Percentiles rank a stretch among this genome's conserved stretches.
These are phyloP conservation scores for Pigoraptor vietnamica DNA, from an alignment of 78 protist species.

Conservation along the genomic window DNA sequence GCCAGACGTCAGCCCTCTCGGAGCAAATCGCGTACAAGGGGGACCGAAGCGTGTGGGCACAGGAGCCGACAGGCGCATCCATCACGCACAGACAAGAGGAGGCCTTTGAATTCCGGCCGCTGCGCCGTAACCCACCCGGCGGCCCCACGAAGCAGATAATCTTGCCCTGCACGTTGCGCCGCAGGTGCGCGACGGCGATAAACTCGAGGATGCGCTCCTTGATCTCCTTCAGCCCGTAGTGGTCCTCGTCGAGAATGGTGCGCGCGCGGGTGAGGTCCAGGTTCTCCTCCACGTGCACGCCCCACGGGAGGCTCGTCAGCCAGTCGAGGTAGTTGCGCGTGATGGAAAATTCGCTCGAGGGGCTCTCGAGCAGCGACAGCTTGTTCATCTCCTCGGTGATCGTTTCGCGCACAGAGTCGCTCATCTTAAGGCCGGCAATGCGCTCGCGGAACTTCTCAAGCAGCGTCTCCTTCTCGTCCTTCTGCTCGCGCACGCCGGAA, in stretches of 20 bases:
- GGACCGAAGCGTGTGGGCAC: too few species aligned
- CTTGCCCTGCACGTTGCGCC: conserved; percentile 60
- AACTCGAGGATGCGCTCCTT: conserved; percentile 90
- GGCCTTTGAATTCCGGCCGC: conserved; percentile 43
- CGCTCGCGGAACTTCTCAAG: conserved; percentile 58
- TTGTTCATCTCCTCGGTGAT: conserved; percentile 60
- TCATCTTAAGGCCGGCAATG: conserved; percentile 13
- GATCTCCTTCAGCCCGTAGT: conserved; percentile 84
- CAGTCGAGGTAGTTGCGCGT: conserved; percentile 93
- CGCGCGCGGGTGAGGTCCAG: conserved; percentile 18
- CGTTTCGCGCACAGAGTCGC: conserved; percentile 21
- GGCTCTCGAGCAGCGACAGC: conserved; percentile 39
- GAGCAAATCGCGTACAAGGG: too few species aligned
- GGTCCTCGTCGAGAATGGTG: conserved; percentile 50
- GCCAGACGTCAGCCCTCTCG: background rate
- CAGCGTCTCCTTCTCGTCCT: conserved; percentile 57
- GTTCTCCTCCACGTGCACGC: conserved; percentile 45
- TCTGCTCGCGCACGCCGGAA: background rate
- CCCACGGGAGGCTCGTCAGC: conserved; percentile 89
- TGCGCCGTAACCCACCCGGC: too few species aligned
- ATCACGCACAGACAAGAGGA: background rate
- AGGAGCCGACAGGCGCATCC: too few species aligned
- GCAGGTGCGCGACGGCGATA: conserved; percentile 77
- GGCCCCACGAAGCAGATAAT: conserved; percentile 93
- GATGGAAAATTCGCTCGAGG: conserved; percentile 76